Base-by-base conservation (phyloP, 2,329 filamentous ascomycete species). In the Scortechinia acanthostroma region DNA sequence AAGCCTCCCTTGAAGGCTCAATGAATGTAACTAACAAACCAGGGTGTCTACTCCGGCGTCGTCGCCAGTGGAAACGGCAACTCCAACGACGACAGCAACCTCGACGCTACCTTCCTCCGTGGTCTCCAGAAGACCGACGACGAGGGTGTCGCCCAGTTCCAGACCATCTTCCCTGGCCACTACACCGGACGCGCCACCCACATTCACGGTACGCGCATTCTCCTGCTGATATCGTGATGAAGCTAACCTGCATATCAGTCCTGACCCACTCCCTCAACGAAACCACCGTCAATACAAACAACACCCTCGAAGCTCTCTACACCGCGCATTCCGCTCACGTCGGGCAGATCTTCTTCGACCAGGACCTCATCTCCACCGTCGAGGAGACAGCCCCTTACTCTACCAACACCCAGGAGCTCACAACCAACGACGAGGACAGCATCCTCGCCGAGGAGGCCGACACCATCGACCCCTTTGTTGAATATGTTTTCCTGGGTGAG, bases 281-380 rank as follows among this genome's bases (percentile, higher is more conserved):
- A 43, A 60, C 60, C 2, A 60, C 59, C 5, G 47, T 58, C 3
- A 50, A 57, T 15, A 42, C 51, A 22, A 66, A 66, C 51, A 49
- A 56, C 23, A 65, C 64, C 1, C 56, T 66, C 3, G 57, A 58
- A 15, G 68, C 65, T 46, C 35, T 55, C 22, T 51, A 48, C 46
- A 55, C 60, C 0, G 58, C 57, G 37, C 61, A 60, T 23, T 69
- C 76, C 45, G 72, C 75, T 5, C 77, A 84, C 58, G 70, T 83
- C 22, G 79, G 80, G n/a, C 79, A 85, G 58, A 59, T 80, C 45
- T 84, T 80, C 63, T 77, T 81, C 55, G 76, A 82, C 58, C 73
- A 82, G 53, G 65, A 68, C 45, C 69, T 84, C 23, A 70, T 79
- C 48, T 49, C 58, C 3, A 55, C 63, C 19, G 75, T 82, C 42